Base-by-base conservation (phyloP, 495 filamentous ascomycete species). In the Hyaloscypha bicolor region DNA sequence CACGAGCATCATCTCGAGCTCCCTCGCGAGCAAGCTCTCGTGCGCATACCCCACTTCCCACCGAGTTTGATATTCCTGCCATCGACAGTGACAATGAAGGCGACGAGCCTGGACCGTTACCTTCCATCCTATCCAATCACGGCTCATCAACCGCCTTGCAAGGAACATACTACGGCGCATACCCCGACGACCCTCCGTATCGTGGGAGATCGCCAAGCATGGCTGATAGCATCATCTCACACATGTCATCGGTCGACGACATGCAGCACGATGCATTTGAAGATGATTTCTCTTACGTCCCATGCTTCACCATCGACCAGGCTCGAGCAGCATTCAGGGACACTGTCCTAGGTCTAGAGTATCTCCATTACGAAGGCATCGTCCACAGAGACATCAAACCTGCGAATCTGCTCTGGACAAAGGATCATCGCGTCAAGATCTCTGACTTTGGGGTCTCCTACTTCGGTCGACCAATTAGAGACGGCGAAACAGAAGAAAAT, bases 361-460 rank as follows among this genome's bases (percentile, higher is more conserved):
- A 97, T 74, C 84, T 99, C 6, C 95, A 99, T 72, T 98, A 93
- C 72, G 92, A 98, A 78, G 93, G 93, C 35, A 94, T 99, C 53
- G 93, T 98, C 53, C 95, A 99, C 75, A 91, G 95, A 35, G 95
- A 99, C 75, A 99, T 99, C 80, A 99, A 99, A 76, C 95, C 95
- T 0, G 93, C 94, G n/a, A 99, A 99, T 76, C 83, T 99, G 6
- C 83, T 99, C 9, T 91, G 93, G 79, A 96, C 93, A 6, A 85
- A 83, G 64, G 90, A 93, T 70, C 86, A 93, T 72, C 87, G 90
- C 14, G 91, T 97, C 69, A 99, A 98, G 81, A 99, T 99, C 57
- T 98, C 95, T n/a, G 95, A 99, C 74, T 99, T 99, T 79, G 95
- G 95, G 33, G 95, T 99, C 4, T 98, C 95, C 0, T 99, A 97